These are phyloP conservation scores for Nicotiana attenuata DNA, from an alignment of 257 asterid species.

Conservation along the genomic window DNA sequence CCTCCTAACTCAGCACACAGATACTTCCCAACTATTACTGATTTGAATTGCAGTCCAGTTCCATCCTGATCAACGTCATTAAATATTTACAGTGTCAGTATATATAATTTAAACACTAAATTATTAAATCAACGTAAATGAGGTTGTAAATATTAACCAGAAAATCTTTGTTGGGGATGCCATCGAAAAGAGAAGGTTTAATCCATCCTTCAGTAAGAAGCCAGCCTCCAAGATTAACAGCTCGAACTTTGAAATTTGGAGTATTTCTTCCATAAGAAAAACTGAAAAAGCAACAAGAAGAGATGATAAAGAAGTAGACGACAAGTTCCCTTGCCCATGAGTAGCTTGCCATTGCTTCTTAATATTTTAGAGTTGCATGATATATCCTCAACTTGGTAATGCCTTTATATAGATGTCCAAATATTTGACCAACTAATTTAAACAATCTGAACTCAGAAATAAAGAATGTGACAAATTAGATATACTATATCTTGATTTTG, in stretches of 20 bases:
- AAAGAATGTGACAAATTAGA: not conserved
- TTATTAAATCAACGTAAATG: not conserved
- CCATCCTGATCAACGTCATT: conserved; percentile 43
- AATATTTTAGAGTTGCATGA: not conserved
- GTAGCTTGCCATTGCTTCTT: not conserved
- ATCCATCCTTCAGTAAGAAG: conserved; percentile 66
- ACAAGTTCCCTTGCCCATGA: conserved; percentile 10
- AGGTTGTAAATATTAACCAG: conserved; percentile 16
- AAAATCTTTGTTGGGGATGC: conserved; percentile 50
- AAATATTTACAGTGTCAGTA: not conserved
- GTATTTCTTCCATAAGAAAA: conserved; percentile 21
- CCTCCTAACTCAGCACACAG: conserved; percentile 72
- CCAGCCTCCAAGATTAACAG: conserved; percentile 77
- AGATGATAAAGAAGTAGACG: conserved; percentile 14
- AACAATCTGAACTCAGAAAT: not conserved
- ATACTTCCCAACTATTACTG: conserved; percentile 51
- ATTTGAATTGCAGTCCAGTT: conserved; percentile 50
- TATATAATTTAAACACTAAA: not conserved
- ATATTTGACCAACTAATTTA: not conserved
- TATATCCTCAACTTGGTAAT: not conserved
- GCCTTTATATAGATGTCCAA: not conserved
- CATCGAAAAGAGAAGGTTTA: conserved; percentile 58
- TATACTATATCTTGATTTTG: not conserved
- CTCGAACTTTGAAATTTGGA: conserved; percentile 33
- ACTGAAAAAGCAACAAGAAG: conserved; percentile 14